Base-by-base conservation (phyloP, 768 basidiomycete genomes). In the Naganishia vaughanmartiniae region DNA sequence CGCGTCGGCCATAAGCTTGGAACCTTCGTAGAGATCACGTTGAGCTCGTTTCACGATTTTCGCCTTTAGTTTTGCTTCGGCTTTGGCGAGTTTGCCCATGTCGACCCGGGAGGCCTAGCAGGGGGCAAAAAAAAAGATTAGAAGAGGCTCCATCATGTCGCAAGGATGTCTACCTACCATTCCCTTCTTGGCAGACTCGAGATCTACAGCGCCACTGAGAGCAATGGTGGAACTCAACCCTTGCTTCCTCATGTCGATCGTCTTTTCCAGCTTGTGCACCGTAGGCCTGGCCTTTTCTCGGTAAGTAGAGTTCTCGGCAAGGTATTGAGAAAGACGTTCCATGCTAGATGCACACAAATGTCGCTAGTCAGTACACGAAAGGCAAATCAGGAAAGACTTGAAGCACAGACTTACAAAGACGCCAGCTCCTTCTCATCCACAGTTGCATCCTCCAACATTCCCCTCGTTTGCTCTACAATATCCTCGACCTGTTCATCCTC, bases 11-110 rank as follows among this genome's bases (percentile, higher is more conserved):
- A 99, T 85, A 36, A 99, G 84, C 81, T 96, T 98, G 10, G 92
- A 94, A 10, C 96, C 95, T 79, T 98, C 95, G 79, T 96, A 99
- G 45, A 96, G 85, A 83, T 92, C 91, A 74, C 90, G 84, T 67
- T 89, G 86, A 2, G 92, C 84, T n/a, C 96, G 87, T 82, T 98
- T 99, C 83, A 97, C 93, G 74, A 97, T 94, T 82, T 99, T 99
- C 33, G 93, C 93, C 90, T 75, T 70, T 1, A 65, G 24, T 81
- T 99, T 99, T 0, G 93, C 92, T 81, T 99, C 96, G 90, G 97
- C 97, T 88, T 99, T 99, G 68, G 80, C 76, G 17, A 82, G 74
- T 70, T 82, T 82, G 45, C 73, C 77, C 28, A 82, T 73, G 67
- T 82, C 81, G 54, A 82, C 81, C 63, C 81, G 76, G 51, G 79